Base-by-base conservation (phyloP, 2,329 filamentous ascomycete species). In the Dactylellina drechsleri region DNA sequence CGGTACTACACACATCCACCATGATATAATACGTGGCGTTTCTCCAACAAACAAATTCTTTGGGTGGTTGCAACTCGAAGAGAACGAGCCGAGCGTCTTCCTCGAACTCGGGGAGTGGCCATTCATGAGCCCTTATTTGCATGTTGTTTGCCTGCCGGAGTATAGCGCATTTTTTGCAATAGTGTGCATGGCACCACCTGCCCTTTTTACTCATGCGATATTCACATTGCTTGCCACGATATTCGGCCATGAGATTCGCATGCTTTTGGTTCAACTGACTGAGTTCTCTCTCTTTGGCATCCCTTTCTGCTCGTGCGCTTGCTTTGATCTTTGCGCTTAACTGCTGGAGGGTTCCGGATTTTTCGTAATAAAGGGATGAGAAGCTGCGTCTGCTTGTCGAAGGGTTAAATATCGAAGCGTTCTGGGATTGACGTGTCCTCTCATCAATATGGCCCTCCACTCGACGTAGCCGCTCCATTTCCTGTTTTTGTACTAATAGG, bases 51-150 rank as follows among this genome's bases (percentile, higher is more conserved):
- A 56, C 60, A 54, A 78, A 77, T 1, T 59, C 52, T 2, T 5
- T 31, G 4, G 77, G 77, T 13, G 71, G 75, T 47, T 71, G 58
- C 23, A 78, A 41, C 45, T 78, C 77, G 31, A 78, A 78, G 12
- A 78, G 4, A 10, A 72, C 66, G 1, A 41, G 36, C 16, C 49
- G 64, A 4, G 58, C 43, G 23, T 61, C 20, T 0, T 5, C 4
- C 0, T 50, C 0, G 0, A 82, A 15, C 0, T 49, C 31, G 0
- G 86, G 84, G 0, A 90, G 80, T 0, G 88, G 87, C 86, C 86
- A 88, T 77, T 90, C 87, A 74, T 87, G 82, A 6, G 87, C 78
- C 0, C 41, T 0, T 4, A 90, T 88, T 0, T 18, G 26, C 0
- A 90, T 67, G 0, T 2, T 1, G 0, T 81, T 41, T 0, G 86